Evolutionary conservation across 108 stramenopile genomes (phyloP).

Genomic region (Pseudonitzschia multistriata): DNA sequence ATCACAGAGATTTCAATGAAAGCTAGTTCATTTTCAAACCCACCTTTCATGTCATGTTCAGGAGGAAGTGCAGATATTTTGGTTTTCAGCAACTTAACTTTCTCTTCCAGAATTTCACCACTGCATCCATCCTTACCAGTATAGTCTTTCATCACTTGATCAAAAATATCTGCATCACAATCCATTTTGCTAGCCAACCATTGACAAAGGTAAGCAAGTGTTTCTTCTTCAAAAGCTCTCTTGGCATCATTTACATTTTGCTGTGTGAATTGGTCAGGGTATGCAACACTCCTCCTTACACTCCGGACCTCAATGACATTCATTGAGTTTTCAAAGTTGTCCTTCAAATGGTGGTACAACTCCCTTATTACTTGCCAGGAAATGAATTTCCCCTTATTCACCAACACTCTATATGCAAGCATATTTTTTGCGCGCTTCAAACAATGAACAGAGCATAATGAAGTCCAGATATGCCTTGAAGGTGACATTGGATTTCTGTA

Average conservation of each 20-base stretch:
- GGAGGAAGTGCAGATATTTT: neutral
- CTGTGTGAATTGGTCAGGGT: neutral
- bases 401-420: neutral
- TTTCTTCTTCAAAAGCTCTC: neutral
- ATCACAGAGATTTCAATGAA: neutral
- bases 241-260: constrained; percentile 6
- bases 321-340: neutral
- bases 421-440: neutral
- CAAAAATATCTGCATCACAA: neutral
- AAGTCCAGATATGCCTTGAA: neutral
- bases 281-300: neutral
- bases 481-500: neutral
- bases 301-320: neutral
- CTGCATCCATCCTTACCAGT: neutral
- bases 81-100: neutral
- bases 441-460: neutral
- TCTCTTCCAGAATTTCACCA: constrained; percentile 8
- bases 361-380: neutral
- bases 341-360: neutral
- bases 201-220: neutral
- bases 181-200: neutral
- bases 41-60: neutral
- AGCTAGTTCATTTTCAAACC: neutral
- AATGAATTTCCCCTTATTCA: neutral
- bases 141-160: neutral